Base-by-base conservation (phyloP, 371 early-diverging fungal genomes). In the Batrachochytrium dendrobatidis region DNA sequence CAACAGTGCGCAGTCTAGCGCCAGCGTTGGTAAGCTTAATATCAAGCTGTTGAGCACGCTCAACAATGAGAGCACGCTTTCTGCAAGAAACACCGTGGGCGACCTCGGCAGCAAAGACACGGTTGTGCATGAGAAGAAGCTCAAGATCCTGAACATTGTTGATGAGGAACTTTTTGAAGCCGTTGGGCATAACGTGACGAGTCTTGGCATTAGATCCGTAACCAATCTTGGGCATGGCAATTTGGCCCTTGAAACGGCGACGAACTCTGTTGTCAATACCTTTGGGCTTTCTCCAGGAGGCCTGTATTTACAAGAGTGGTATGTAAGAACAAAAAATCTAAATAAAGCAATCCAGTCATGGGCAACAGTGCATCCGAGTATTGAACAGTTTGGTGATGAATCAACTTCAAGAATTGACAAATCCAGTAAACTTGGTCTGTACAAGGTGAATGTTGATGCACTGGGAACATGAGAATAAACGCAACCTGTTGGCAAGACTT, bases 251-350 rank as follows among this genome's bases (percentile, higher is more conserved):
- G 88, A 98, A 93, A 66, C 96, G 89, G 75, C 97, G 88, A 71
- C 99, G 92, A 71, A 99, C 96, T 71, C 92, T 85, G 87, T 91
- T 94, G 79, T 99, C 99, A 81, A 99, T 99, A 95, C 99, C 99
- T 85, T 90, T 92, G 79, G 99, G 99, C 83, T 94, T 95, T 83
- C 99, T 90, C 99, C 99, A 99, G 68, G 95, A 90, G 70, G 85
- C 84, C 88, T 91, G 80, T 55, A 70, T n/a, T n/a, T n/a, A n/a
- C n/a, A n/a, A n/a, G n/a, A n/a, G n/a, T n/a, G n/a, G n/a, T n/a
- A n/a, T n/a, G n/a, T n/a, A n/a, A n/a, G n/a, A n/a, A n/a, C n/a
- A n/a, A n/a, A n/a, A n/a, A n/a, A n/a, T n/a, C n/a, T n/a, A n/a
- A n/a, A n/a, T n/a, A n/a, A n/a, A n/a, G n/a, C n/a, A n/a, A n/a